Evolutionary conservation across 192 early-diverging fungal species (phyloP).

Genomic region (Pecoramyces ruminantium): DNA sequence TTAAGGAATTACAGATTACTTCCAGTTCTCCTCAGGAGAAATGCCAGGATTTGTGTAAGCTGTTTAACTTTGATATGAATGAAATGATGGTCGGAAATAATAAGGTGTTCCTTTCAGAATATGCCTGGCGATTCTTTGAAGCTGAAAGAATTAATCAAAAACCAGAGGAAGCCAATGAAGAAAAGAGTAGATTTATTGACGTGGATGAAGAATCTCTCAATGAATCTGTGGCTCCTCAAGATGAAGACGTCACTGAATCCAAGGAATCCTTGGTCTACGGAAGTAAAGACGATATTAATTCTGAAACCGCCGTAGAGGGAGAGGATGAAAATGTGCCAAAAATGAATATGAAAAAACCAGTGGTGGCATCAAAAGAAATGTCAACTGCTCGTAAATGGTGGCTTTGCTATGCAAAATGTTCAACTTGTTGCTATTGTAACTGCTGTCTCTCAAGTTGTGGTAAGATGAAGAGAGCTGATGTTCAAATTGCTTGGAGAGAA

Average conservation of each 20-base stretch:
- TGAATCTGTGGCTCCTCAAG: background rate
- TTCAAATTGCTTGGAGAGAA: conserved; percentile 92
- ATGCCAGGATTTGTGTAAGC: background rate
- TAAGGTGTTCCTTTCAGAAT: background rate
- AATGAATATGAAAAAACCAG: background rate
- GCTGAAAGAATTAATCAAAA: background rate
- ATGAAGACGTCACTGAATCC: background rate
- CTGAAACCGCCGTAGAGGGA: background rate
- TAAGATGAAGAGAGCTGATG: conserved; percentile 2
- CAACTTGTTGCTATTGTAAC: background rate
- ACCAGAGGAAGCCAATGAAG: background rate
- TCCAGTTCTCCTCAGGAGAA: background rate
- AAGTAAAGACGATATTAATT: background rate
- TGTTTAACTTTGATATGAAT: background rate
- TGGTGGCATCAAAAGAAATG: background rate
- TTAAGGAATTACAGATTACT: background rate
- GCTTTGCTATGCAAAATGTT: background rate
- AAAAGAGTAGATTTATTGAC: background rate
- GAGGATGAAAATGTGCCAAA: background rate
- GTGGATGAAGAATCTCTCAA: background rate
- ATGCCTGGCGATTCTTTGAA: background rate
- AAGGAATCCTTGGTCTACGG: background rate
- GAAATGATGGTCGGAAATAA: background rate
- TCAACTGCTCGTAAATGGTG: background rate
- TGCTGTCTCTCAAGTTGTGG: background rate